phyloP scores from a whole-genome alignment of 768 basidiomycete genomes.

The Suillus americanus region DNA sequence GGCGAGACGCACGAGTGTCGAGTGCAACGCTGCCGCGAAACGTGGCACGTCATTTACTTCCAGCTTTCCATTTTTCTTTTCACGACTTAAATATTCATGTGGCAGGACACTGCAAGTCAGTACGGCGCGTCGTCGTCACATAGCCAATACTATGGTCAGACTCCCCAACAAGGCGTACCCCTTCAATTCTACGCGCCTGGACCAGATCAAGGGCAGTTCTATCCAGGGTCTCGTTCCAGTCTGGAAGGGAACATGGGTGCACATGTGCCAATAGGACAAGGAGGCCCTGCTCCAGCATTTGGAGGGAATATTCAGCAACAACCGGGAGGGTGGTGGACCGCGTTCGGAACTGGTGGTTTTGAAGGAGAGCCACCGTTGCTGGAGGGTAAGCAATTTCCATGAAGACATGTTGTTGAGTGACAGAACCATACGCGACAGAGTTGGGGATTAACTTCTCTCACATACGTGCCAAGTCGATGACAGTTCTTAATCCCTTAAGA shows the following conservation, averaged over 20 bases:
- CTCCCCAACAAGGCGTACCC: slow-evolving; percentile 52
- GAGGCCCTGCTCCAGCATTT: slow-evolving; percentile 48
- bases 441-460: slow-evolving; percentile 98
- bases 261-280: slow-evolving; percentile 53
- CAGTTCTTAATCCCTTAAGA: slow-evolving; percentile 90
- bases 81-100: slow-evolving; percentile 46
- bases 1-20: slow-evolving; percentile 8
- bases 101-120: slow-evolving; percentile 66
- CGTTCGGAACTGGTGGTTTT: slow-evolving; percentile 92
- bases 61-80: neutral
- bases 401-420: neutral
- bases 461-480: slow-evolving; percentile 90
- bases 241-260: slow-evolving; percentile 66
- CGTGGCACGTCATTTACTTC: slow-evolving; percentile 1
- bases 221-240: slow-evolving; percentile 72
- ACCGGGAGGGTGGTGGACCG: slow-evolving; percentile 87
- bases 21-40: slow-evolving; percentile 13
- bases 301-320: slow-evolving; percentile 70
- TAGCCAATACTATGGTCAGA: slow-evolving; percentile 49
- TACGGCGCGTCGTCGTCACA: slow-evolving; percentile 60
- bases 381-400: slow-evolving; percentile 61
- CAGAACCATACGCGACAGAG: slow-evolving; percentile 47
- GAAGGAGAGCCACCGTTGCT: slow-evolving; percentile 95
- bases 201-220: slow-evolving; percentile 58
- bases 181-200: slow-evolving; percentile 79